Evolutionary conservation across 768 basidiomycete genomes (phyloP), one percentile per base, ranked within the genome.

Genomic region (Termitomyces sp.): DNA sequence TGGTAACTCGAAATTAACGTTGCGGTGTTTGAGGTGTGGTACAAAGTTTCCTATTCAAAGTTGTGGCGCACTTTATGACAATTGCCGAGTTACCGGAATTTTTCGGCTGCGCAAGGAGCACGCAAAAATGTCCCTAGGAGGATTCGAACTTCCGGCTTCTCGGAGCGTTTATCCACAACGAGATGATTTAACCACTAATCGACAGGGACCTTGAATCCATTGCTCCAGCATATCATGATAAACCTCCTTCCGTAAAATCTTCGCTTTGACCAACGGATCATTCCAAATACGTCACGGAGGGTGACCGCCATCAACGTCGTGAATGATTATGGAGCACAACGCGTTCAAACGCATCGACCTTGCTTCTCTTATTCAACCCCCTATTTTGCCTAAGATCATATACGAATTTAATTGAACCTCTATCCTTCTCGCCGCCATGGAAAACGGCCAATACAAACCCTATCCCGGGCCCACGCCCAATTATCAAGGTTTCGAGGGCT

Each of bases 391-490:
- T 12, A 41, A 5, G 7, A 35, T 58, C n/a, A 30, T 56, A 23
- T 40, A 52, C 43, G 38, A 52, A 35, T 35, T 38, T 30, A 26
- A 49, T 57, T 5, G 18, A 47, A 30, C 7, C 8, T 9, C 38
- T 41, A 33, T 41, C 26, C 58, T 26, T 26, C 40, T 13, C 5
- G 16, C 10, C 57, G 16, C 33, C 30, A 53, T 58, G 51, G 50
- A 62, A 23, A 57, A 47, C 23, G 18, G 12, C 50, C 68, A 71
- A 63, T 67, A 62, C 53, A 56, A 48, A 41, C 71, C 74, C 26
- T 71, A 72, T 66, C 77, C 75, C 32, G 78, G 76, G 53, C 77
- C 77, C 30, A 74, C 77, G 20, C 74, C 75, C 13, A 63, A 66
- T 55, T 79, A 79, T 63, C 73, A 55, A 67, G 28, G 40, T 35